Conservation (phyloP, 106 monocot species). For the Narthecium ossifragum region DNA sequence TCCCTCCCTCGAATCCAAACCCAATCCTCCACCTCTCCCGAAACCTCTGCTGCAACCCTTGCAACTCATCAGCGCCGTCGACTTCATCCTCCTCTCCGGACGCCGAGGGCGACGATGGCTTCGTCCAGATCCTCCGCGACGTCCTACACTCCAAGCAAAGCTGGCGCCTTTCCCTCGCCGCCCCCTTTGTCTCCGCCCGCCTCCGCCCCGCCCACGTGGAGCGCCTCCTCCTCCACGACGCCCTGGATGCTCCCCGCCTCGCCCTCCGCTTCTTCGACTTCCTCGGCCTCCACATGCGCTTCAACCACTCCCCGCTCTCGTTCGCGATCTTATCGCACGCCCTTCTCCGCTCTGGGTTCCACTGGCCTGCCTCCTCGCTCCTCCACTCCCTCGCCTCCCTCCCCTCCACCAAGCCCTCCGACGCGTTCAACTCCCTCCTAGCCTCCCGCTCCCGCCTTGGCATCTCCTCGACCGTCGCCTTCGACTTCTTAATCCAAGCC, state of each 20-base stretch:
- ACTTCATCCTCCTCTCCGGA: background rate
- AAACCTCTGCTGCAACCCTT: too few species aligned
- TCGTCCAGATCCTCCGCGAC: conserved; percentile 47
- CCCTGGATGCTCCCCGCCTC: conserved; percentile 29
- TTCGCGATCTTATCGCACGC: conserved; percentile 46
- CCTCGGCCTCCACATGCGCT: conserved; percentile 49
- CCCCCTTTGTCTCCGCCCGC: conserved; percentile 43
- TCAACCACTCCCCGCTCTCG: conserved; percentile 39
- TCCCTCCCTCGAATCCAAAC: too few species aligned
- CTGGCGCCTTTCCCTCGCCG: conserved; percentile 49
- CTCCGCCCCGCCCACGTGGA: conserved; percentile 59
- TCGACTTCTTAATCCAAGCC: conserved; percentile 38
- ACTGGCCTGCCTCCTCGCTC: conserved; percentile 52
- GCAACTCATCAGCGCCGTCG: conserved; percentile 5
- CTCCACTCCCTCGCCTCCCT: conserved; percentile 41
- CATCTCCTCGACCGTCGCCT: background rate
- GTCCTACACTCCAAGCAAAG: conserved; percentile 43
- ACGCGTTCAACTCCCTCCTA: conserved; percentile 10
- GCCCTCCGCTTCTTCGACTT: conserved; percentile 70
- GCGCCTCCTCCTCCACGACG: conserved; percentile 36
- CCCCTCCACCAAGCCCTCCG: conserved; percentile 12
- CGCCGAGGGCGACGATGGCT: conserved; percentile 30
- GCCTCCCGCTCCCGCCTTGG: conserved; percentile 5
- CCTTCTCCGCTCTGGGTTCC: conserved; percentile 32
- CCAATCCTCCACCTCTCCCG: too few species aligned